Evolutionary conservation across 768 basidiomycete species (phyloP), one percentile per base, ranked within the genome.

Genomic region (Kwoniella sp.): DNA sequence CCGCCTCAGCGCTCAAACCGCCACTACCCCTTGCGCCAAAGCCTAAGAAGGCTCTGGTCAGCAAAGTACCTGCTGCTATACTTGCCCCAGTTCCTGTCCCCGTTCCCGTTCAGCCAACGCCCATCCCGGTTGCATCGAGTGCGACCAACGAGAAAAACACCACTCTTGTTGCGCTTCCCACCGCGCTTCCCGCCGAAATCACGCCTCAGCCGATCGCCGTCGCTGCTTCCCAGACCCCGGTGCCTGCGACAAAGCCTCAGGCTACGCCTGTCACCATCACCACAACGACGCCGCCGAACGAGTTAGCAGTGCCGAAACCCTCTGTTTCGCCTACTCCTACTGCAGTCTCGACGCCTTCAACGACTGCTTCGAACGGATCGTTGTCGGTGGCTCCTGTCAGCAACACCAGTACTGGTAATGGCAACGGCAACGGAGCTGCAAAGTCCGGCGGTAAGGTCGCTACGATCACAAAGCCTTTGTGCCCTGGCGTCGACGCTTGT

Each of bases 401-500:
- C 38, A 60, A 11, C 26, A 22, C n/a, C 22, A 60, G 37, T 23
- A 15, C 25, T 45, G 45, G n/a, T 30, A 28, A 28, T 31, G 7
- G 17, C 11, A 34, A 29, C 41, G 41, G 41, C 41, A 45, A 7
- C 8, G 20, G 17, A 8, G 41, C 8, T 17, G 41, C 41, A 11
- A 45, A 45, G 15, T 20, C 41, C 4, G 41, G 41, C 8, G 57
- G 55, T 7, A 65, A 58, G 57, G 25, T 65, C 29, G 51, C 63
- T 8, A 59, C 63, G 17, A 59, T 65, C 12, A 65, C 57, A 45
- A 73, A 69, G 30, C 55, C 60, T 7, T 34, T 73, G 22, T 71
- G 72, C 55, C 62, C 69, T 20, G 75, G 73, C 17, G 66, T 76
- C 1, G 66, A 66, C 23, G 73, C 73, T 38, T 70, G 73, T 67